phyloP scores from a whole-genome alignment of 1,284 basidiomycete species.

The Pseudozyma tsukubaensis region DNA sequence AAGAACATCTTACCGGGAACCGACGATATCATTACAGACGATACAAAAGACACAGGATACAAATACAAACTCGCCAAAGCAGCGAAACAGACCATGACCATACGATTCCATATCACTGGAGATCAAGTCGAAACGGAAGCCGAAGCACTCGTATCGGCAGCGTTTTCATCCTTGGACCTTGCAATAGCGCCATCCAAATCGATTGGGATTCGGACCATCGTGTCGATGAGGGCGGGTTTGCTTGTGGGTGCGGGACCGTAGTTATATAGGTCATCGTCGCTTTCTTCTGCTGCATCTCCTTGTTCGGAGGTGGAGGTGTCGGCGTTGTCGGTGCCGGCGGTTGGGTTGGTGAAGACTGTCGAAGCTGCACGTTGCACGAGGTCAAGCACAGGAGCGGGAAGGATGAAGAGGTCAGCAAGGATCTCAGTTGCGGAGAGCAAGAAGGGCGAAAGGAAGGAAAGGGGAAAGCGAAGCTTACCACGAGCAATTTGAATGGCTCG shows the following conservation, averaged over 20 bases:
- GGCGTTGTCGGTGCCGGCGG: conserved; percentile 4
- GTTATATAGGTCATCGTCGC: conserved; percentile 44
- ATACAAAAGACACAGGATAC: conserved; percentile 17
- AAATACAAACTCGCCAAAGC: conserved; percentile 18
- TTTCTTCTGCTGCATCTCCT: conserved; percentile 30
- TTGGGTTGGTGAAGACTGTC: conserved; percentile 25
- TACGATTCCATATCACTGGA: background rate
- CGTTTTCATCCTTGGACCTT: conserved; percentile 24
- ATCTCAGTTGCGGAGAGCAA: background rate
- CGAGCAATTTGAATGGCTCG: conserved; percentile 65
- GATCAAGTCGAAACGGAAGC: conserved; percentile 12
- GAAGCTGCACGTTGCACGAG: conserved; percentile 20
- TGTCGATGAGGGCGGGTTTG: conserved; percentile 48
- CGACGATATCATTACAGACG: conserved; percentile 13
- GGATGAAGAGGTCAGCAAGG: background rate
- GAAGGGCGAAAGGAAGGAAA: background rate
- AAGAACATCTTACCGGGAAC: too few relatives aligned
- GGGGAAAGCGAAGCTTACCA: conserved; percentile 30
- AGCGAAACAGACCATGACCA: background rate
- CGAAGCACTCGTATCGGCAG: conserved; percentile 12
- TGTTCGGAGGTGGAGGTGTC: conserved; percentile 36
- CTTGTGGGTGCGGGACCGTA: conserved; percentile 29
- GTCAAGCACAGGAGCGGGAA: background rate
- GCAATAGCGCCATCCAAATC: conserved; percentile 44
- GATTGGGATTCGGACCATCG: conserved; percentile 52